Evolutionary conservation across 2,329 filamentous ascomycete species (phyloP), one percentile per base, ranked within the genome.

Genomic region (Hymenoscyphus linearis): DNA sequence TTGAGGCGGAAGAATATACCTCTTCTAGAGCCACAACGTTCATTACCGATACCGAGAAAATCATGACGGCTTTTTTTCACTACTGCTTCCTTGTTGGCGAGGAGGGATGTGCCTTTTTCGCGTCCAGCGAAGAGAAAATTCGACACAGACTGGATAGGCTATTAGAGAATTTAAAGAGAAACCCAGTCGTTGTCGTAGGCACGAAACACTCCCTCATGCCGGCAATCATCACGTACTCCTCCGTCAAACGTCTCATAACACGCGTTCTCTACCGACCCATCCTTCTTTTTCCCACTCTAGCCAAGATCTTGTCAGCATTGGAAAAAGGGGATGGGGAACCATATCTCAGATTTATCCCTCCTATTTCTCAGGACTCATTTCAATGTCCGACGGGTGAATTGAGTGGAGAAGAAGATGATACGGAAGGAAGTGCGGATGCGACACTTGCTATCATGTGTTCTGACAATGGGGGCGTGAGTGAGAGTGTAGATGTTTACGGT

Each of bases 311-410:
- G 5, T 61, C 60, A 7, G 67, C 67, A 16, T 65, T 74, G 1
- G 71, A 74, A 53, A 55, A 59, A 1, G 75, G 78, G 3, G 75
- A 85, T 47, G 80, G 79, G 0, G 58, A 66, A 2, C 75, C 78
- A 0, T 82, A 78, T 31, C 10, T 70, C 1, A 59, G 66, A 22
- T 22, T 65, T 0, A 50, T 34, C 2, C 60, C 40, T 10, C 57
- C 62, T 50, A 35, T 58, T 25, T 57, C 58, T 34, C 52, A 65
- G 1, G 60, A 65, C 40, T 60, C 64, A 25, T 40, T 64, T 3
- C 60, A 60, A 2, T 63, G 65, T 10, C 65, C 65, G 7, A 55
- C 54, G 0, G 26, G 27, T 14, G 26, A 14, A n/a, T n/a, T 26
- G 13, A 54, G 22, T 4, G 36, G 10, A 6, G 60, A 64, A 12